These are phyloP conservation scores for Colletotrichum theobromicola DNA, from an alignment of 2,329 filamentous ascomycete species.

Conservation along the genomic window DNA sequence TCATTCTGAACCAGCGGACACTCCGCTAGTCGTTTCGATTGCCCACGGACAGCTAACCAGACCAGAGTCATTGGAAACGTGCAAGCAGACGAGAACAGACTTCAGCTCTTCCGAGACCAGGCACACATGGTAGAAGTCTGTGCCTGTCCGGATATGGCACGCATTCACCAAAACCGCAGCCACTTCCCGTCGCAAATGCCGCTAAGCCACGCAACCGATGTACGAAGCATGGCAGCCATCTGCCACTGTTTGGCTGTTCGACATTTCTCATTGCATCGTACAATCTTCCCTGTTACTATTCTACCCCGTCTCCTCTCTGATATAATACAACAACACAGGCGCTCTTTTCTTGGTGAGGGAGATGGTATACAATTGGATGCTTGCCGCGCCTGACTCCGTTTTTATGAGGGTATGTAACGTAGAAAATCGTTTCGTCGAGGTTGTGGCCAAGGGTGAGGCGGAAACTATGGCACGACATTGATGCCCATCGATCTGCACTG, in stretches of 20 bases:
- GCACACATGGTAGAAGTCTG: not conserved
- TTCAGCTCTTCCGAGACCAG: not conserved
- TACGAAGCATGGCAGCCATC: not conserved
- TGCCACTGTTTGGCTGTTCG: not conserved
- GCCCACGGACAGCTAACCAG: not conserved
- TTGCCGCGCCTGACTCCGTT: slow-evolving; percentile 16
- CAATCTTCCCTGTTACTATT: slow-evolving; percentile 1
- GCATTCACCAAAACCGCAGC: not conserved
- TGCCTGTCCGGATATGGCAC: not conserved
- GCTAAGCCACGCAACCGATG: slow-evolving; percentile 4
- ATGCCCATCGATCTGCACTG: slow-evolving; percentile 80
- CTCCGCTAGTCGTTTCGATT: not conserved
- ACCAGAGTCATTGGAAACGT: not conserved
- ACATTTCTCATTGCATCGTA: slow-evolving; percentile 14
- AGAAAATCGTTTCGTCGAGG: not conserved
- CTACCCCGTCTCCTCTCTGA: not conserved
- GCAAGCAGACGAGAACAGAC: slow-evolving; percentile 1
- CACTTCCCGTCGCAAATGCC: not conserved
- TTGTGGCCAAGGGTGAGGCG: not conserved
- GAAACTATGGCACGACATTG: slow-evolving; percentile 64
- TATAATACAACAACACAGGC: slow-evolving; percentile 12
- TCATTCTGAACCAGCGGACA: not conserved
- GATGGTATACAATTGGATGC: slow-evolving; percentile 18
- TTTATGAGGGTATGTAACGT: not conserved
- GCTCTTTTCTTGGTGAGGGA: not conserved